Evolutionary conservation across 805 yeast genomes (phyloP), one percentile per base, ranked within the genome.

Genomic region (Peterozyma xylosa): DNA sequence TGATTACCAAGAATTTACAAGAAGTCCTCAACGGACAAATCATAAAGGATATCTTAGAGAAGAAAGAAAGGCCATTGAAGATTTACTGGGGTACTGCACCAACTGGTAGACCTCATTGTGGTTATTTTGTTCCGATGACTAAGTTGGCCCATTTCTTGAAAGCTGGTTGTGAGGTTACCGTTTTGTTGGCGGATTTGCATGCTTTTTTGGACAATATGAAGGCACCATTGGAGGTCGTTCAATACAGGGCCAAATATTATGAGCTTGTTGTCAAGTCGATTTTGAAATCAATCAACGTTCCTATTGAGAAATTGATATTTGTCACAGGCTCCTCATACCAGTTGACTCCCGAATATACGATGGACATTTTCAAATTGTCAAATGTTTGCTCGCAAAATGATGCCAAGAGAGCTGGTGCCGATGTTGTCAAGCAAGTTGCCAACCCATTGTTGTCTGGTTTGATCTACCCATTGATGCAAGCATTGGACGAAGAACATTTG

Each of bases 71-170:
- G 55, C 86, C 93, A 11, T 65, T 95, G 53, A 85, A 80, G 57
- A 67, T 93, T 58, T 93, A 93, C 78, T 93, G 97, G 98, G 99
- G 99, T 53, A 90, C 98, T 16, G 99, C 99, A 7, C 98, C 99
- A 48, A 93, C 99, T 4, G 99, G 99, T 42, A 86, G 79, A 66
- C 96, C 98, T 38, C 99, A 93, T 68, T 90, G 97, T 70, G 99
- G 98, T 42, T 93, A 93, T 74, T 88, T 93, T 59, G 99, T 93
- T 34, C 93, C 98, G 42, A 91, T 93, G 98, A 84, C 95, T 49
- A 91, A 93, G 64, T 67, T 93, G 54, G 98, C 98, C 2, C 90
- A 93, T 62, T 88, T 91, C 63, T 75, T 93, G 63, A 83, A 81
- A 57, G 99, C 99, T 14, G 99, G 98, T 11, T 88, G 96, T 70